Evolutionary conservation across 1,284 basidiomycete genomes (phyloP).

Genomic region (Rhodotorula mucilaginosa): DNA sequence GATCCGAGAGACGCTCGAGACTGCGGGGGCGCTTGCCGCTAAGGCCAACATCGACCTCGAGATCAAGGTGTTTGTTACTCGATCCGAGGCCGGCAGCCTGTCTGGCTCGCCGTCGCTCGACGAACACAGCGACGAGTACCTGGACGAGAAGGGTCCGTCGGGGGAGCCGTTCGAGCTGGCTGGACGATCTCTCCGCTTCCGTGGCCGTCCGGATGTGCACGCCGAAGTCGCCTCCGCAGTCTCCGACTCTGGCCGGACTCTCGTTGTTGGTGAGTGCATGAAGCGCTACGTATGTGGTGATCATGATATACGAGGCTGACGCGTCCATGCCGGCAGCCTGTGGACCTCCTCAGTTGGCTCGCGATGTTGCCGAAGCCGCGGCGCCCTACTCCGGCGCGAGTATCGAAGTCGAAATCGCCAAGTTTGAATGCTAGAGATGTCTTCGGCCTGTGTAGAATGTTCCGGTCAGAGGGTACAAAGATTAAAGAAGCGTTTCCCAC

Average conservation of each 20-base stretch:
- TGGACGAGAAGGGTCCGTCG: constrained; percentile 10
- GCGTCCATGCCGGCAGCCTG: background rate
- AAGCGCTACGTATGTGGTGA: background rate
- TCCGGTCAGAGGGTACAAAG: background rate
- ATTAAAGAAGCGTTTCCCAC: too few species aligned
- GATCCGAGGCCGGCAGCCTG: background rate
- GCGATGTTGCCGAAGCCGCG: constrained; percentile 10
- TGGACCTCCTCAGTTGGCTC: constrained; percentile 16
- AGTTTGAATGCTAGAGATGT: constrained; percentile 16
- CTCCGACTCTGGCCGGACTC: background rate
- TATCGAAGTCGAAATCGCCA: constrained; percentile 15
- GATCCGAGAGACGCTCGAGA: constrained; percentile 17
- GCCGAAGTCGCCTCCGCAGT: constrained; percentile 3
- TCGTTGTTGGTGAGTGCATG: constrained; percentile 13
- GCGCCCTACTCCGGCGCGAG: background rate
- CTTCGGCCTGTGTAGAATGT: background rate
- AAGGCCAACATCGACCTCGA: constrained; percentile 12
- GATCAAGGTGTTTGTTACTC: constrained; percentile 29
- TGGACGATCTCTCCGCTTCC: background rate
- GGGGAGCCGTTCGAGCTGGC: background rate
- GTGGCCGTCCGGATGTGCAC: constrained; percentile 7
- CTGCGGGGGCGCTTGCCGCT: constrained; percentile 4
- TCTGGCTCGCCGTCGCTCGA: background rate
- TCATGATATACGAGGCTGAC: background rate
- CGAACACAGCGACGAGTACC: background rate